These are phyloP conservation scores for Tardiomyces depauwii DNA, from an alignment of 1,139 yeast genomes.

Conservation along the genomic window DNA sequence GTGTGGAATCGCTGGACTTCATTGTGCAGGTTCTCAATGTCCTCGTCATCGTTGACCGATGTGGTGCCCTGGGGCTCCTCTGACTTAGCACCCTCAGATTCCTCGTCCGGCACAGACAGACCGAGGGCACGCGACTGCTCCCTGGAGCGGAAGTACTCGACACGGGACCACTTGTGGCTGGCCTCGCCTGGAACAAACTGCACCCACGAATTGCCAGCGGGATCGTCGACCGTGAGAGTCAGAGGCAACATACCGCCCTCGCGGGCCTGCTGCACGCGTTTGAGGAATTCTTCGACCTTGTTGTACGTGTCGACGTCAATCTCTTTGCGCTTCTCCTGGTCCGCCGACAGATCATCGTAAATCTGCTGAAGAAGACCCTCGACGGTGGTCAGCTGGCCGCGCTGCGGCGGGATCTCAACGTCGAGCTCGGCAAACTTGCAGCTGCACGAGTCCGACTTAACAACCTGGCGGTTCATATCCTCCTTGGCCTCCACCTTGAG, in stretches of 20 bases:
- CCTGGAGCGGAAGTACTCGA: constrained; percentile 73
- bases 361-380: constrained; percentile 83
- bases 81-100: constrained; percentile 34
- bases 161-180: constrained; percentile 81
- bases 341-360: constrained; percentile 68
- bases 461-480: constrained; percentile 83
- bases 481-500: constrained; percentile 57
- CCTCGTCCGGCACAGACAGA: constrained; percentile 67
- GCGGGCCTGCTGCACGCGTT: constrained; percentile 45
- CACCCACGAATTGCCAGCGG: constrained; percentile 96
- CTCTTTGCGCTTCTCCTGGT: constrained; percentile 68
- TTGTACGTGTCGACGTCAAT: constrained; percentile 64
- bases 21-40: constrained; percentile 71
- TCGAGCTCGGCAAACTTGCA: constrained; percentile 77
- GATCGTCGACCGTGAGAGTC: constrained; percentile 78
- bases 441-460: constrained; percentile 81
- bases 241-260: constrained; percentile 67
- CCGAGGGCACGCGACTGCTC: constrained; percentile 86
- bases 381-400: constrained; percentile 85
- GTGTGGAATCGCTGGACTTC: constrained; percentile 93
- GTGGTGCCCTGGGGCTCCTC: constrained; percentile 16
- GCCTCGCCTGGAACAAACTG: constrained; percentile 85
- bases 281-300: constrained; percentile 62
- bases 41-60: constrained; percentile 36
- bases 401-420: constrained; percentile 88